phyloP scores from a whole-genome alignment of 73 alveolate species.

The Tetrahymena thermophila region DNA sequence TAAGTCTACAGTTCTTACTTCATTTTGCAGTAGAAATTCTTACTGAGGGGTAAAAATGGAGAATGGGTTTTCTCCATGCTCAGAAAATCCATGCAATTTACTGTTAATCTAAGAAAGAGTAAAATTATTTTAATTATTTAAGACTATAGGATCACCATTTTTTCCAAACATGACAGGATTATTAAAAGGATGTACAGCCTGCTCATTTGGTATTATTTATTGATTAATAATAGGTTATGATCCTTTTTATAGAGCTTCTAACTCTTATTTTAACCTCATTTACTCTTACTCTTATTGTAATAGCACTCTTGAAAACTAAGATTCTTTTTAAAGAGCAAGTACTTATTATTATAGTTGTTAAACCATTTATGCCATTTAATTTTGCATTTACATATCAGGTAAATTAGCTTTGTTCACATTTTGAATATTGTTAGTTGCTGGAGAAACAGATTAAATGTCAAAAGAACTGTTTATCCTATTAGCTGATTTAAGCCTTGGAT shows the following conservation, averaged over 20 bases:
- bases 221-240: background rate
- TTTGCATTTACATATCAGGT: background rate
- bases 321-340: background rate
- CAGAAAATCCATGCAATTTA: background rate
- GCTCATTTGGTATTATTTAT: background rate
- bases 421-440: background rate
- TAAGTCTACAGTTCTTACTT: conserved; percentile 52
- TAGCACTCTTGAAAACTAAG: background rate
- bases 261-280: background rate
- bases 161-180: background rate
- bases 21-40: conserved; percentile 25
- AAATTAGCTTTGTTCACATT: background rate
- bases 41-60: conserved; percentile 12
- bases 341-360: background rate
- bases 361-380: background rate
- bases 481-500: conserved; percentile 2
- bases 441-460: background rate
- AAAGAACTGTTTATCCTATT: background rate
- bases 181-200: background rate
- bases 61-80: conserved; percentile 11
- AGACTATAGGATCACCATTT: background rate
- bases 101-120: background rate
- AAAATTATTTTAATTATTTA: background rate
- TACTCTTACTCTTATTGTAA: background rate
- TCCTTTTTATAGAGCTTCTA: background rate